Base-by-base conservation (phyloP, 2,329 filamentous ascomycete genomes). In the Akanthomyces lecanii region DNA sequence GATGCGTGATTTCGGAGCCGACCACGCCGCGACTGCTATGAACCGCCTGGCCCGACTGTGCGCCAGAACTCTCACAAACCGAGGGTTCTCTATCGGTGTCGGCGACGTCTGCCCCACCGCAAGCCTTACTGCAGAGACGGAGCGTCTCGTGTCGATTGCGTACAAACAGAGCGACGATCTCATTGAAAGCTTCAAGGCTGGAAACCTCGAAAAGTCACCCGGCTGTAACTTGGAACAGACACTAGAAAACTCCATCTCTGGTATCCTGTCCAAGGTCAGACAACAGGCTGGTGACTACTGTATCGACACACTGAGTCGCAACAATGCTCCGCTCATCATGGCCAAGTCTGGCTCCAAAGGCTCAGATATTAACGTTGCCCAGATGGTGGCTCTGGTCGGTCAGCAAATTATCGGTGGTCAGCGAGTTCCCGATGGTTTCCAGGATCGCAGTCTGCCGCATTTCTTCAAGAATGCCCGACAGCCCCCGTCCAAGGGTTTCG, bases 351-450 rank as follows among this genome's bases (percentile, higher is more conserved):
- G 95, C 55, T 98, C 94, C 61, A 99, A 99, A 76, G 95, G 95
- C 73, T 97, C 92, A 5, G 90, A 91, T 70, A 96, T 99, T 81
- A 99, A 99, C 81, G 95, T 99, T 40, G 95, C 95, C 10, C 95
- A 99, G 79, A 99, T 99, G 95, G 90, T 98, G 73, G 94, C 95
- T 63, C 88, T 93, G 64, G 95, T 99, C 72, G 95, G 95, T 57
- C 95, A 99, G 77, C 95, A 99, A 70, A 97, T 98, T 85, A 98
- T 99, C 71, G 90, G 90, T 65, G 92, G 92, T 55, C 86, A 90
- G 71, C 93, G 95, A 85, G 93, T 99, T 38, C 85, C 91, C 51
- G 92, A 99, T 76, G 95, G 95, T 7, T 99, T 99, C 77, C 94
- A 98, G 73, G 94, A 98, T 75, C 87, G 95, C 70, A 97, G 89